A percentile compares a stretch with the other conserved stretches of the same genome.
Evolutionary conservation across 768 basidiomycete genomes (phyloP).

Genomic region (Xanthoconium stramineum): DNA sequence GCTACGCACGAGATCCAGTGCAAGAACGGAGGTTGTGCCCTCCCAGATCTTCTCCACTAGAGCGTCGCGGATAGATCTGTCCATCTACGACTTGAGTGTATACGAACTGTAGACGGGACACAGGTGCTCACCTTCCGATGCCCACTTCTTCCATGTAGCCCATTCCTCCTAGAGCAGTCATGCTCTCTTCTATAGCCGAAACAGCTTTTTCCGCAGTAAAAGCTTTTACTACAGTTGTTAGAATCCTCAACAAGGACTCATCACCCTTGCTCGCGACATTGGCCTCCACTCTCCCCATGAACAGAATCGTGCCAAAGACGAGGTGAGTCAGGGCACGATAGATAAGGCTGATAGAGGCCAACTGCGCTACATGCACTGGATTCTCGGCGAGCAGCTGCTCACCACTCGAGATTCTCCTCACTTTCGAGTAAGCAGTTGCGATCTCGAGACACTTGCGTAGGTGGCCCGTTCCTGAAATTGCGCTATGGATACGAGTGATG

Average conservation of each 20-base stretch:
- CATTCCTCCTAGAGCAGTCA: conserved; percentile 70
- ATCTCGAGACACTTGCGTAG: conserved; percentile 64
- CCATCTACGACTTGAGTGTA: background rate
- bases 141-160: conserved; percentile 85
- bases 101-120: background rate
- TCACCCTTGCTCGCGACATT: conserved; percentile 49
- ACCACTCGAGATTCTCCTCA: conserved; percentile 54
- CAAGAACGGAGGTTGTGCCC: conserved; percentile 65
- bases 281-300: conserved; percentile 65
- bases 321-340: conserved; percentile 69
- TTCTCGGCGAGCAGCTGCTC: conserved; percentile 49
- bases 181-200: conserved; percentile 67
- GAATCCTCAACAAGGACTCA: conserved; percentile 49
- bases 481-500: conserved; percentile 72
- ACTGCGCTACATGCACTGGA: conserved; percentile 60
- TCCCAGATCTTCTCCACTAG: conserved; percentile 85
- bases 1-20: conserved; percentile 63
- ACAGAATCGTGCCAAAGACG: conserved; percentile 51
- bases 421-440: conserved; percentile 59
- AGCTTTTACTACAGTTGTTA: conserved; percentile 70
- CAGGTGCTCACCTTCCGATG: conserved; percentile 47
- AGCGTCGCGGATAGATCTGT: conserved; percentile 58
- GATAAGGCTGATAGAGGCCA: conserved; percentile 56
- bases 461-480: conserved; percentile 51
- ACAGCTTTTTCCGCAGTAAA: conserved; percentile 65